Evolutionary conservation across 2,329 filamentous ascomycete species (phyloP).

Genomic region (Leptosphaerulina australis): DNA sequence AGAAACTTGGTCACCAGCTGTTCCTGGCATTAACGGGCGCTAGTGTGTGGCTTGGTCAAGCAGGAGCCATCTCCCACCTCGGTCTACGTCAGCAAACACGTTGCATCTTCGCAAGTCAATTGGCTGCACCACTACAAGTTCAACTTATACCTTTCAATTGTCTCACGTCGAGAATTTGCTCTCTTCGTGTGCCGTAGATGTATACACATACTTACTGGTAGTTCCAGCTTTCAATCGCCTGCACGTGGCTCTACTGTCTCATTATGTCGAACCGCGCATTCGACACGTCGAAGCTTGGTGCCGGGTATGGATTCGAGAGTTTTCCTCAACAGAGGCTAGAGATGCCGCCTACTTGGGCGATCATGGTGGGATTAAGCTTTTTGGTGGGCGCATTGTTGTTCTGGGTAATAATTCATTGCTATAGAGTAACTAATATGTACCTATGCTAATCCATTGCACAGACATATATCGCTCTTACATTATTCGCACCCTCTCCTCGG

Average conservation of each 20-base stretch:
- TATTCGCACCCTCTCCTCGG: conserved; percentile 82
- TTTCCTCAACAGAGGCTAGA: conserved; percentile 29
- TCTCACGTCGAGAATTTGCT: conserved; percentile 8
- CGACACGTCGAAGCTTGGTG: conserved; percentile 28
- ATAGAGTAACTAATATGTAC: background rate
- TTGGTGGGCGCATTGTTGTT: conserved; percentile 33
- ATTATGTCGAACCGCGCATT: conserved; percentile 37
- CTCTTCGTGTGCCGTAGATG: conserved; percentile 24
- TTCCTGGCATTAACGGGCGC: conserved; percentile 12
- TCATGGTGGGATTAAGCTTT: conserved; percentile 35
- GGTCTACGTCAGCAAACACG: conserved; percentile 44
- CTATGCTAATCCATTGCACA: conserved; percentile 38
- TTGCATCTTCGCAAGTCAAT: conserved; percentile 42
- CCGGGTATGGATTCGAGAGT: conserved; percentile 39
- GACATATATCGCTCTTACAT: conserved; percentile 71
- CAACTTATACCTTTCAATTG: conserved; percentile 11
- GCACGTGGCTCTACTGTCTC: conserved; percentile 13
- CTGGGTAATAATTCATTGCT: conserved; percentile 33
- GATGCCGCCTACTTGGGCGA: conserved; percentile 43
- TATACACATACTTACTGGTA: conserved; percentile 26
- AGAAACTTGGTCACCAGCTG: background rate
- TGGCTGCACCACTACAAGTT: conserved; percentile 29
- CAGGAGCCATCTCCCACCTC: conserved; percentile 10
- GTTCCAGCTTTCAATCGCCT: conserved; percentile 22
- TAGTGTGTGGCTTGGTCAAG: conserved; percentile 16